Conservation (phyloP, 2,329 filamentous ascomycete species). For the Talaromyces albobiverticillius region DNA sequence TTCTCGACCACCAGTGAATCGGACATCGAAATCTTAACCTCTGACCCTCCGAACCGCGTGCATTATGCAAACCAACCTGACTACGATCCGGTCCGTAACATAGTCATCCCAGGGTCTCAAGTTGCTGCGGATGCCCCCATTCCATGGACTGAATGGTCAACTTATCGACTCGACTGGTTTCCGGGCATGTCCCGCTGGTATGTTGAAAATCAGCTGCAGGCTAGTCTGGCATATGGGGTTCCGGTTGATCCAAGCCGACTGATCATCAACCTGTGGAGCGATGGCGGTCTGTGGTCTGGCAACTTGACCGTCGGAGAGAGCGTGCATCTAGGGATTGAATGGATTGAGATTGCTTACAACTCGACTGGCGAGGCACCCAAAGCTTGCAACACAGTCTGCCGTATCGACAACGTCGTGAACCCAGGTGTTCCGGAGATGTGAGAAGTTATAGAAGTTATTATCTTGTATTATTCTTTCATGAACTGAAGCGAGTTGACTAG, state of each 20-base stretch:
- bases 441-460: not conserved
- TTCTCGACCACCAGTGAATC: slow-evolving; percentile 47
- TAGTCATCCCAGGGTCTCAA: slow-evolving; percentile 32
- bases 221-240: slow-evolving; percentile 34
- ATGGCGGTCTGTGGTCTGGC: slow-evolving; percentile 41
- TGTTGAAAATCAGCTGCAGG: slow-evolving; percentile 28
- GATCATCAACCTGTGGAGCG: slow-evolving; percentile 43
- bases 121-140: slow-evolving; percentile 27
- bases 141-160: slow-evolving; percentile 40
- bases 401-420: slow-evolving; percentile 20
- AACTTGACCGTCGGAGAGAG: slow-evolving; percentile 37
- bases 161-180: slow-evolving; percentile 43
- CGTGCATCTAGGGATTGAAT: slow-evolving; percentile 40
- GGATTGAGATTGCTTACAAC: slow-evolving; percentile 43
- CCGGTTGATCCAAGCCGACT: slow-evolving; percentile 36
- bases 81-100: slow-evolving; percentile 33
- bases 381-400: slow-evolving; percentile 17
- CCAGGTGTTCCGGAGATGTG: slow-evolving; percentile 11
- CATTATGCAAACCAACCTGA: slow-evolving; percentile 45
- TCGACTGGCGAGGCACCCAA: slow-evolving; percentile 20
- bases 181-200: slow-evolving; percentile 35
- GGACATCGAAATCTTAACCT: slow-evolving; percentile 54
- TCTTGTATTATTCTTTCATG: not conserved
- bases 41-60: slow-evolving; percentile 42
- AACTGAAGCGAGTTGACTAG: no score